These are phyloP conservation scores for Notholithocarpus densiflorus DNA, from an alignment of 306 rosid species.

Conservation along the genomic window DNA sequence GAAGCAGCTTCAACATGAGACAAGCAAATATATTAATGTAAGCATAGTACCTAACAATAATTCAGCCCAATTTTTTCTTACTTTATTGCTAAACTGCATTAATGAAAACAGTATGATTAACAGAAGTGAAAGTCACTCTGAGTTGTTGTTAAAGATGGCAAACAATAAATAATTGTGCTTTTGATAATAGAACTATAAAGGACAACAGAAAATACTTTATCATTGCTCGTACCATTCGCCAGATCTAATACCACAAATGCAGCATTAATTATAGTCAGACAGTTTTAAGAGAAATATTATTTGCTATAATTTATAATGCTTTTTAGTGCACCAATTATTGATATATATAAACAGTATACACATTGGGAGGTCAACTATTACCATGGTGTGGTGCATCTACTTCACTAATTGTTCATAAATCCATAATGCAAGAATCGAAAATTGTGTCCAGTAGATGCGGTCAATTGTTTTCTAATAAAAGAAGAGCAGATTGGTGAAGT, in stretches of 20 bases:
- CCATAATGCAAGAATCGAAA: conserved; percentile 15
- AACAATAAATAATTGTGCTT: neutral
- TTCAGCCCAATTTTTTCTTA: neutral
- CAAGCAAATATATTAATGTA: neutral
- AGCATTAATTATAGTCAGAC: neutral
- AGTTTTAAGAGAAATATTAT: neutral
- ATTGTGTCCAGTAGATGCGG: conserved; percentile 7
- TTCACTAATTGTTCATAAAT: neutral
- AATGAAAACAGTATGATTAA: neutral
- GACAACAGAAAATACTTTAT: neutral
- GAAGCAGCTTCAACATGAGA: conserved; percentile 37
- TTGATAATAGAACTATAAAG: neutral
- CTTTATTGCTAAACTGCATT: neutral
- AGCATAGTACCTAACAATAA: neutral
- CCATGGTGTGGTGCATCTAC: neutral
- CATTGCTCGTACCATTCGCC: neutral
- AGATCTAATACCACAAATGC: neutral
- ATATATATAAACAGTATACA: neutral
- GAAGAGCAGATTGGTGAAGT: neutral
- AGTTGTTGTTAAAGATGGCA: neutral
- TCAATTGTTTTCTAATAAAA: neutral
- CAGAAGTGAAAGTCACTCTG: neutral
- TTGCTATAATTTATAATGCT: neutral
- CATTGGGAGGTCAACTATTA: neutral
- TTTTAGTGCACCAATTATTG: conserved; percentile 33